phyloP scores from a whole-genome alignment of 1,284 basidiomycete species.

The Fomitopsis schrenkii region DNA sequence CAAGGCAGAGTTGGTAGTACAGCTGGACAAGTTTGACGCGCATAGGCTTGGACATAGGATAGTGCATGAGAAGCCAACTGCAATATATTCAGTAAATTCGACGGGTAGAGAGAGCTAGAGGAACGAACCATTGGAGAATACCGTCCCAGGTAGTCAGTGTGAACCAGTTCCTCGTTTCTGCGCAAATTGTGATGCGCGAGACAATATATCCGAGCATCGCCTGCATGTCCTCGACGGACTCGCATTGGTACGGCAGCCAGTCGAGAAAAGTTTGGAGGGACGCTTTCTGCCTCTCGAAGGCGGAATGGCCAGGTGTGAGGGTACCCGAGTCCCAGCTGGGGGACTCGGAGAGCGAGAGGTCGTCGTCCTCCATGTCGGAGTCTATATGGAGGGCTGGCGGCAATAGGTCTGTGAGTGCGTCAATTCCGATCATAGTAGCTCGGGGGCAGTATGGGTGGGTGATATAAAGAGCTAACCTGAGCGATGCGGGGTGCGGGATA shows the following conservation, averaged over 20 bases:
- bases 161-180: slow-evolving; percentile 74
- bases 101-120: neutral
- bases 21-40: slow-evolving; percentile 77
- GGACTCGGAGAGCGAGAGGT: slow-evolving; percentile 43
- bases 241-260: slow-evolving; percentile 76
- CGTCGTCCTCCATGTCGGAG: slow-evolving; percentile 47
- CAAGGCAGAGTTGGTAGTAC: slow-evolving; percentile 76
- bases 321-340: slow-evolving; percentile 29
- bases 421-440: slow-evolving; percentile 1
- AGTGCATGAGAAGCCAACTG: slow-evolving; percentile 82
- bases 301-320: slow-evolving; percentile 27
- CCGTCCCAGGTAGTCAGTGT: slow-evolving; percentile 69
- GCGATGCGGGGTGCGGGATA: neutral
- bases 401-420: slow-evolving; percentile 1
- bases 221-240: slow-evolving; percentile 76
- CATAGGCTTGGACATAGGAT: slow-evolving; percentile 69
- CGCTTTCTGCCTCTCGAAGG: slow-evolving; percentile 49
- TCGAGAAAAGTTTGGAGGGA: slow-evolving; percentile 60
- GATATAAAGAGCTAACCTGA: slow-evolving; percentile 3
- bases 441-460: neutral
- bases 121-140: slow-evolving; percentile 65
- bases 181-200: slow-evolving; percentile 67
- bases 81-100: slow-evolving; percentile 4
- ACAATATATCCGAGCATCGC: slow-evolving; percentile 70
- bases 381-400: neutral